Evolutionary conservation across 345 rosid genomes (phyloP), one percentile per base, ranked within the genome.

Genomic region (Eucalyptus brandiana): DNA sequence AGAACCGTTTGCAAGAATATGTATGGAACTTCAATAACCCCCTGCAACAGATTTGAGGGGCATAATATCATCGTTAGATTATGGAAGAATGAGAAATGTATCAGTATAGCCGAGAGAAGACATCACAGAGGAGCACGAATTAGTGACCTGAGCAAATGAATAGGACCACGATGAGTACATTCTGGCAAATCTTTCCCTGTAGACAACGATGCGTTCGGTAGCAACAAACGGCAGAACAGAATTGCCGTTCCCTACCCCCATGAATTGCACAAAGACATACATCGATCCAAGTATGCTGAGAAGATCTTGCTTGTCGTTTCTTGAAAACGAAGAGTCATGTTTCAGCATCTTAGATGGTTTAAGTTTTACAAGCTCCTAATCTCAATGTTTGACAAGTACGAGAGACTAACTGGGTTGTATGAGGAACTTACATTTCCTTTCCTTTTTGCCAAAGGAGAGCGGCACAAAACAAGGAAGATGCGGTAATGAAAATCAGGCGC

Each of bases 371-470:
- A 83, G 48, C n/a, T 83, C 51, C n/a, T 48, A 23, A 24, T 44
- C 86, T 9, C 11, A 19, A 47, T 24, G 30, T 24, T 48, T 42
- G 60, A 85, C 54, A 44, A 47, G n/a, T 11, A 19, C 53, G 12
- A 54, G 32, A 26, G 51, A 16, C 37, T n/a, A 53, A 18, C 15
- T 9, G 7, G 40, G 87, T 6, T 65, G 16, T 8, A 37, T 62
- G 37, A 87, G 5, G 14, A 50, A 91, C 94, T 54, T 44, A 96
- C 96, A 93, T 91, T 88, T 93, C 87, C 83, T 89, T 87, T 56
- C 94, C 97, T 88, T 91, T 89, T 86, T 94, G 89, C 97, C 95
- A 95, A 62, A 93, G 94, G 72, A 94, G 87, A 40, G 86, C 45
- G 44, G 95, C 97, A 65, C 92, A 93, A 21, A 95, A 45, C 37